Conservation (phyloP, 139 green algal species). For the Trebouxia sp. region DNA sequence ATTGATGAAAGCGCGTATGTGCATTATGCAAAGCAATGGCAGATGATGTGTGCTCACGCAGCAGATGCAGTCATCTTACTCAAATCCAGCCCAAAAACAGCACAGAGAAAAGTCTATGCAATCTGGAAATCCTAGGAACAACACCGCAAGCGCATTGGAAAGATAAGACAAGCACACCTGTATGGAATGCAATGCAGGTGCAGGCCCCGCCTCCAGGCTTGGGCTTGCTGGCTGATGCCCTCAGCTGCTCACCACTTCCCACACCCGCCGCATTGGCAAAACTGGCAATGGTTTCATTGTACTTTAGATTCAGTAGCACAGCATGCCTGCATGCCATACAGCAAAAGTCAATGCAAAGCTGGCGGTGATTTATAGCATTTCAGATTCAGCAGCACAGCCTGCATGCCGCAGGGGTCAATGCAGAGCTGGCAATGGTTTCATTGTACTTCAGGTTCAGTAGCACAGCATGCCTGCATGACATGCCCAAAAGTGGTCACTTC, state of each 20-base stretch:
- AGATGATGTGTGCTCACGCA: too few species aligned
- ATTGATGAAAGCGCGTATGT: too few species aligned
- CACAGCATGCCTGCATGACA: constrained; percentile 42
- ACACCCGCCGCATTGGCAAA: constrained; percentile 77
- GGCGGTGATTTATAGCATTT: constrained; percentile 60
- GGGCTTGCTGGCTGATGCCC: constrained; percentile 16
- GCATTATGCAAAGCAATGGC: too few species aligned
- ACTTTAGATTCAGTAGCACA: constrained; percentile 84
- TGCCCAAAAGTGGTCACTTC: too few species aligned
- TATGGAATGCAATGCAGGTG: constrained; percentile 63
- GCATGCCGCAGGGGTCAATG: too few species aligned
- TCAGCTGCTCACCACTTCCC: constrained; percentile 38
- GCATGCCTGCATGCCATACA: constrained; percentile 31
- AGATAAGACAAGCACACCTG: constrained; percentile 35
- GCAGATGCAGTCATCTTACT: too few species aligned
- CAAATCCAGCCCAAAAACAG: too few species aligned
- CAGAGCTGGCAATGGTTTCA: constrained; percentile 55
- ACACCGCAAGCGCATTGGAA: too few species aligned
- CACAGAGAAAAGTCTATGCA: too few species aligned
- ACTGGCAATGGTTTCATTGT: constrained; percentile 59
- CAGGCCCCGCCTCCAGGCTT: constrained; percentile 39
- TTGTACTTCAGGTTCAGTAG: constrained; percentile 86
- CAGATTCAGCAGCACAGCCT: constrained; percentile 85
- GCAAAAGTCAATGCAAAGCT: too few species aligned
- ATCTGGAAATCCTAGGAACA: too few species aligned